Evolutionary conservation across 2,329 filamentous ascomycete genomes (phyloP), one percentile per base, ranked within the genome.

Genomic region (Trichoderma sp.): DNA sequence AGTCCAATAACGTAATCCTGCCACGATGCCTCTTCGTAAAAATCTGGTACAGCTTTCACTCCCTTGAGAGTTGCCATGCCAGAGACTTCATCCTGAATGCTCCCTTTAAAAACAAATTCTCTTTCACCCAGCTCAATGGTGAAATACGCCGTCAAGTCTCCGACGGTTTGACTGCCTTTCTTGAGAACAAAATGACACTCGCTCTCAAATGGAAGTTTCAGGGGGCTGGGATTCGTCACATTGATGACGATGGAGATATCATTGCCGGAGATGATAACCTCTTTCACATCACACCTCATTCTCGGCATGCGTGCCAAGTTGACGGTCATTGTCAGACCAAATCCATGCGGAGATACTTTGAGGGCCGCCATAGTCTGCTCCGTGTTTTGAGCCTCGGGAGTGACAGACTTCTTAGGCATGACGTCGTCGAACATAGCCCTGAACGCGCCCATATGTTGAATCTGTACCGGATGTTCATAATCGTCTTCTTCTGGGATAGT

Each of bases 351-450:
- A 7, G 26, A 28, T 3, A 28, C 26, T 3, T 3, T 3, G 3
- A 28, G 26, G 26, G 26, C 26, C 3, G 26, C 26, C 26, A 7
- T 28, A 28, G 26, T 28, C 26, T 3, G 26, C 26, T 28, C 7
- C 5, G 15, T 2, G 1, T 7, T 3, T 28, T 19, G 3, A 3
- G 3, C 1, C 7, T 24, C 10, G 3, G 5, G 2, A 5, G 5
- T 19, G 26, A 2, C 5, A 17, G 10, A 3, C 3, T 17, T 15
- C 2, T 7, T 17, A 5, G 56, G 43, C 43, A 48, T 34, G 17
- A 48, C 1, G 12, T 7, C 43, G 10, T 17, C 34, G 5, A 59
- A 5, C 5, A 59, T 47, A 24, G 0, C 0, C 3, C 7, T 39
- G 14, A 48, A 48, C 17, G 7, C n/a, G 2, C 17, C 10, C 43